Percentiles rank a stretch among this genome's conserved stretches.
Conservation (phyloP, 495 filamentous ascomycete species). For the Talaromyces liani region DNA sequence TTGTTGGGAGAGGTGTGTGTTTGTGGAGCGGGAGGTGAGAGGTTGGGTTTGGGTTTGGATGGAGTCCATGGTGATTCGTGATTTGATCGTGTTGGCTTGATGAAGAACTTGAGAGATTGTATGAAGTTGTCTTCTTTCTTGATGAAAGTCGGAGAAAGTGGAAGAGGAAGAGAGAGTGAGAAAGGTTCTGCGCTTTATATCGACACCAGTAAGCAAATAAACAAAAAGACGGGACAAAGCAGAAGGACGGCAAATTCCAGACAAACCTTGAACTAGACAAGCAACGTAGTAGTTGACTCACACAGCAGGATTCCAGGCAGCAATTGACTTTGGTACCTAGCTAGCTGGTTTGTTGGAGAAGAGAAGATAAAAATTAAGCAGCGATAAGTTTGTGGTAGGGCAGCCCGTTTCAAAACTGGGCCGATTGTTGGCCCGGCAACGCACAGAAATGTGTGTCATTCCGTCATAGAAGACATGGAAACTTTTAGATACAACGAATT, state of each 20-base stretch:
- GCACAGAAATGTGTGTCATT: not conserved
- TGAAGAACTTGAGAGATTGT: not conserved
- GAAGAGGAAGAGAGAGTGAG: not conserved
- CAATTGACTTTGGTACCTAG: not conserved
- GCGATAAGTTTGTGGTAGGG: not conserved
- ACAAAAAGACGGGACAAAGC: not conserved
- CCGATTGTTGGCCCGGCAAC: slow-evolving; percentile 8
- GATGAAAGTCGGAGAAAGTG: not conserved
- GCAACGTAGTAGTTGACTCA: not conserved
- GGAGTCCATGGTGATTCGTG: not conserved
- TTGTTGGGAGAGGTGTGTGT: slow-evolving; percentile 28
- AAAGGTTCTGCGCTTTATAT: not conserved
- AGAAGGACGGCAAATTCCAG: not conserved
- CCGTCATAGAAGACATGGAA: not conserved
- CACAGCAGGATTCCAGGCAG: not conserved
- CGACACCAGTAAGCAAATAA: not conserved
- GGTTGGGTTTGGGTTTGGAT: slow-evolving; percentile 26
- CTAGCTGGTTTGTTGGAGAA: not conserved
- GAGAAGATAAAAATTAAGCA: not conserved
- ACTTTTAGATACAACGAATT: not conserved
- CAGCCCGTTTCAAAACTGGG: not conserved
- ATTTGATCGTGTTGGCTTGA: not conserved
- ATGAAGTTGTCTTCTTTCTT: not conserved
- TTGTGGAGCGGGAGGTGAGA: slow-evolving; percentile 36
- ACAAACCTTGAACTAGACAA: not conserved